A percentile compares a stretch with the other conserved stretches of the same genome.
These are phyloP conservation scores for Arthrobotrys entomopaga DNA, from an alignment of 2,329 filamentous ascomycete species.

Conservation along the genomic window DNA sequence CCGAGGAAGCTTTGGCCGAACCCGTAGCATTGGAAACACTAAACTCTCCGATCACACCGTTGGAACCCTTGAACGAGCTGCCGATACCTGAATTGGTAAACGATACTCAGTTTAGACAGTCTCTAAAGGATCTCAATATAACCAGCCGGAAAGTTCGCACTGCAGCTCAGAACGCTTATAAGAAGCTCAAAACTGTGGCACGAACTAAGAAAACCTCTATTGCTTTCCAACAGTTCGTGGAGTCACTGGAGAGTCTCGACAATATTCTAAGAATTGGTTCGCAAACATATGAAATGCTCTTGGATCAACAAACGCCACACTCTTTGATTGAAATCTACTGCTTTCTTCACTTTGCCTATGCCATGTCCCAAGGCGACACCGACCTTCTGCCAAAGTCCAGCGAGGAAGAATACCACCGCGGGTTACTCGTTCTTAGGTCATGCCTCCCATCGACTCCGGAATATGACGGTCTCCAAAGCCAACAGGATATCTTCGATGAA, in stretches of 20 bases:
- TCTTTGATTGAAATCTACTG: conserved; percentile 54
- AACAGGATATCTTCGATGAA: conserved; percentile 52
- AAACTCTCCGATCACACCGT: not conserved
- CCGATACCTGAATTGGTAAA: conserved; percentile 3
- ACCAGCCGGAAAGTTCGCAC: conserved; percentile 46
- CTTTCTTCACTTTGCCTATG: conserved; percentile 53
- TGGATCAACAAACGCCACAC: conserved; percentile 48
- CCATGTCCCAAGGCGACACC: conserved; percentile 52
- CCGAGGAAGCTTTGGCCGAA: conserved; percentile 7
- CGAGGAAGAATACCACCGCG: conserved; percentile 41
- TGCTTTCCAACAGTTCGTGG: conserved; percentile 43
- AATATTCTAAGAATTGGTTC: conserved; percentile 48
- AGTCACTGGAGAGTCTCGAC: conserved; percentile 42
- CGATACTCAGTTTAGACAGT: conserved; percentile 29
- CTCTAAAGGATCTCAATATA: conserved; percentile 27
- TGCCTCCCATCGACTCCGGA: conserved; percentile 44
- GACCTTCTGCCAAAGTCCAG: conserved; percentile 37
- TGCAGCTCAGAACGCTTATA: conserved; percentile 43
- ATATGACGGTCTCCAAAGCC: conserved; percentile 43
- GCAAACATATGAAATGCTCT: conserved; percentile 46
- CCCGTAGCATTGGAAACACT: conserved; percentile 1
- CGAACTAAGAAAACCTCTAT: conserved; percentile 35
- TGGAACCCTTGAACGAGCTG: not conserved
- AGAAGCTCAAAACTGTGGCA: conserved; percentile 46
- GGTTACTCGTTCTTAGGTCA: conserved; percentile 44